Conservation (phyloP, 192 early-diverging fungal genomes). For the Ambispora gerdemannii region DNA sequence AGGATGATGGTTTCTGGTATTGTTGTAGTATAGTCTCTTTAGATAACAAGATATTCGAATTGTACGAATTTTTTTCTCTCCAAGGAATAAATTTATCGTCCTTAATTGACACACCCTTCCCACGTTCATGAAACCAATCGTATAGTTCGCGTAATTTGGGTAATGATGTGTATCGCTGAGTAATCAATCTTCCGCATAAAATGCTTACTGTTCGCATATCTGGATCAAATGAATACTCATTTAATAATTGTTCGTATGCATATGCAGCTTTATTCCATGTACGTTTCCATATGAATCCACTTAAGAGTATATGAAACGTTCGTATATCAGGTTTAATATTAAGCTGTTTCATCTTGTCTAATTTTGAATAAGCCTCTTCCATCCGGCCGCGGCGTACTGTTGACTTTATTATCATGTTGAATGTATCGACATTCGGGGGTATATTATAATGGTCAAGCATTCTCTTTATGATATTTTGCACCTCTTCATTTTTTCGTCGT, state of each 20-base stretch:
- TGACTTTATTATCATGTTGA: not conserved
- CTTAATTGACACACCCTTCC: not conserved
- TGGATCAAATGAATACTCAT: not conserved
- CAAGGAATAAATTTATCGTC: too few relatives aligned
- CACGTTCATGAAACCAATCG: not conserved
- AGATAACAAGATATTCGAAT: too few relatives aligned
- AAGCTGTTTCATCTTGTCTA: not conserved
- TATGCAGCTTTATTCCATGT: not conserved
- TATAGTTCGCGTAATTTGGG: not conserved
- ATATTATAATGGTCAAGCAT: not conserved
- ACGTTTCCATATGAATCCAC: not conserved
- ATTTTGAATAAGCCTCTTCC: not conserved
- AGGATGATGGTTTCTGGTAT: not conserved
- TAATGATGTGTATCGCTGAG: not conserved
- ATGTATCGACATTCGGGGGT: not conserved
- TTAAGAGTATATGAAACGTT: not conserved
- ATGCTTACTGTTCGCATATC: not conserved
- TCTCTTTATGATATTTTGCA: not conserved
- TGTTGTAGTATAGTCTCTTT: too few relatives aligned
- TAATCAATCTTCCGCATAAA: not conserved
- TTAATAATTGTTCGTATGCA: not conserved
- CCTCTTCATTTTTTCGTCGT: not conserved
- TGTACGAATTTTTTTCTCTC: too few relatives aligned
- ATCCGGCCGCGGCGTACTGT: not conserved
- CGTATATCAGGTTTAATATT: not conserved